phyloP scores from a whole-genome alignment of 1,139 yeast genomes.

The Suhomyces anneliseae region DNA sequence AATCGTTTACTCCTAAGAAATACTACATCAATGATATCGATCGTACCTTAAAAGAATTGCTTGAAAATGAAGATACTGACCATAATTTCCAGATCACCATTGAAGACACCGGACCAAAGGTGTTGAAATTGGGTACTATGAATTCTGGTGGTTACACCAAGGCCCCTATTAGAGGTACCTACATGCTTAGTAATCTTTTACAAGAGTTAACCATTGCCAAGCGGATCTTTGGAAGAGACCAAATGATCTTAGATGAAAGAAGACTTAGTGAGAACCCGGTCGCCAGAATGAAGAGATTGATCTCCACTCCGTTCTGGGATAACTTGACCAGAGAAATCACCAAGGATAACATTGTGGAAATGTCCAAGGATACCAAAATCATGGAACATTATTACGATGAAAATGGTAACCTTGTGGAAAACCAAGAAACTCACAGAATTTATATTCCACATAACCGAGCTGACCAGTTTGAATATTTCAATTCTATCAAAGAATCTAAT shows the following conservation, averaged over 20 bases:
- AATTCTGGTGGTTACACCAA: constrained; percentile 79
- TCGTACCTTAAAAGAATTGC: constrained; percentile 64
- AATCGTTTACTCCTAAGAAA: constrained; percentile 48
- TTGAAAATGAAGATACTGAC: constrained; percentile 85
- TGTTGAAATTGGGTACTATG: constrained; percentile 76
- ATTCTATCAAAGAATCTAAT: constrained; percentile 49
- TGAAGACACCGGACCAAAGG: constrained; percentile 94
- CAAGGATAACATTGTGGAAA: constrained; percentile 58
- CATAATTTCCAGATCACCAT: constrained; percentile 84
- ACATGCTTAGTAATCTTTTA: constrained; percentile 81
- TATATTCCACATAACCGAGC: constrained; percentile 71
- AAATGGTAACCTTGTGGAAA: constrained; percentile 28
- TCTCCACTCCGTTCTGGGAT: constrained; percentile 79
- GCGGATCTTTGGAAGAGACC: constrained; percentile 66
- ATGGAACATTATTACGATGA: constrained; percentile 51
- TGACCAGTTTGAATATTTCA: constrained; percentile 75
- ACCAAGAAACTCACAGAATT: constrained; percentile 61
- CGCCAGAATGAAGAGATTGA: constrained; percentile 68
- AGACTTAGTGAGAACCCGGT: constrained; percentile 89
- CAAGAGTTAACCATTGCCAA: constrained; percentile 91
- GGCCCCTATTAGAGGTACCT: constrained; percentile 81
- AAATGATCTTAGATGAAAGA: constrained; percentile 77
- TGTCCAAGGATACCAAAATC: constrained; percentile 81
- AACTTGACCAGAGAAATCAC: constrained; percentile 73
- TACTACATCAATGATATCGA: constrained; percentile 78